Evolutionary conservation across 306 rosid species (phyloP).

Genomic region (Vicia faba): DNA sequence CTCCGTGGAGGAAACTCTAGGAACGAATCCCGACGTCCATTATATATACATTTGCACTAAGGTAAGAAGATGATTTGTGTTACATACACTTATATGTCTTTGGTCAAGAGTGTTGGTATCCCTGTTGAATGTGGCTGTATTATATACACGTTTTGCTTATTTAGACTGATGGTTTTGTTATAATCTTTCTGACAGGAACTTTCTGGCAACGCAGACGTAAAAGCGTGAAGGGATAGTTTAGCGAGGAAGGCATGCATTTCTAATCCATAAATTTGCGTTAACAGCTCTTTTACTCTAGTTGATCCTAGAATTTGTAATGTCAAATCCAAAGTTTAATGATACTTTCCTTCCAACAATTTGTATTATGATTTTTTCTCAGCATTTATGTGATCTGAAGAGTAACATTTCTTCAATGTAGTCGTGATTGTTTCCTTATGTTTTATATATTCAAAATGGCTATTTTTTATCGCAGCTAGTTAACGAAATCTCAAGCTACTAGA

Average conservation of each 20-base stretch:
- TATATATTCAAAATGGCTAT: constrained; percentile 2
- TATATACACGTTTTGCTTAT: background rate
- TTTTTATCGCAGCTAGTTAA: background rate
- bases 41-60: constrained; percentile 74
- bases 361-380: background rate
- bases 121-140: background rate
- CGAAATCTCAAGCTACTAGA: background rate
- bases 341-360: background rate
- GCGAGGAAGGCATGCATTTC: constrained; percentile 33
- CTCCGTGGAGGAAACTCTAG: constrained; percentile 62
- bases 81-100: too few relatives aligned
- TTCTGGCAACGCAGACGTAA: constrained; percentile 31
- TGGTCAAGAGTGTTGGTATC: constrained; percentile 7
- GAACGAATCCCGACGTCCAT: constrained; percentile 72
- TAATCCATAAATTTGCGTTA: constrained; percentile 26
- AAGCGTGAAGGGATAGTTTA: constrained; percentile 31
- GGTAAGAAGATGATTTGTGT: constrained; percentile 44
- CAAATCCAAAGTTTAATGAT: constrained; percentile 9
- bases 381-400: background rate
- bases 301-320: background rate
- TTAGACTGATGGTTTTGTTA: constrained; percentile 30
- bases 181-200: constrained; percentile 41
- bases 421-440: background rate
- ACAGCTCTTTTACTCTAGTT: background rate
- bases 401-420: background rate